A percentile compares a stretch with the other conserved stretches of the same genome.
Evolutionary conservation across 2,329 filamentous ascomycete species (phyloP).

Genomic region (Claviceps fusiformis): DNA sequence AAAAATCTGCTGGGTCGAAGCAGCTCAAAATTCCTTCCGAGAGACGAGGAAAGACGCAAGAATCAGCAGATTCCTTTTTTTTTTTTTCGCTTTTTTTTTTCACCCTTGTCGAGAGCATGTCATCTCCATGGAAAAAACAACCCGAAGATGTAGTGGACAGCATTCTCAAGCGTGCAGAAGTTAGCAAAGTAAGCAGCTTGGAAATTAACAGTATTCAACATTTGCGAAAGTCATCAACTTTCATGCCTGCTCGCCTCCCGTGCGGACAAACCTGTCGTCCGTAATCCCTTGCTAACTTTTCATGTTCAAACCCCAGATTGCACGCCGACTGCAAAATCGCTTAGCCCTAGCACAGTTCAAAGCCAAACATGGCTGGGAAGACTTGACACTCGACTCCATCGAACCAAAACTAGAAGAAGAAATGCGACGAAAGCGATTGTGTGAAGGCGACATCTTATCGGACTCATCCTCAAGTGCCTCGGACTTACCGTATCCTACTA

Average conservation of each 20-base stretch:
- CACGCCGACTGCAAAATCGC: conserved; percentile 80
- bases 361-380: conserved; percentile 89
- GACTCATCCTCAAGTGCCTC: conserved; percentile 79
- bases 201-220: neutral
- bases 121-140: conserved; percentile 49
- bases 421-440: conserved; percentile 57
- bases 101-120: conserved; percentile 24
- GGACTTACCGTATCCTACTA: conserved; percentile 56
- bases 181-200: conserved; percentile 52
- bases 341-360: conserved; percentile 95
- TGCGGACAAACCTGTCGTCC: neutral
- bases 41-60: neutral
- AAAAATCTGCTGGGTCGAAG: neutral
- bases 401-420: conserved; percentile 74
- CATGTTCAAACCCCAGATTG: conserved; percentile 52
- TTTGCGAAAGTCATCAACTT: neutral
- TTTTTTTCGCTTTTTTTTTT: neutral
- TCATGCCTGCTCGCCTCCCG: neutral
- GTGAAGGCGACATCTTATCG: conserved; percentile 62
- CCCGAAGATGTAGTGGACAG: conserved; percentile 52
- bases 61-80: neutral
- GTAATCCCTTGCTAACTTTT: neutral
- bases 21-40: neutral
- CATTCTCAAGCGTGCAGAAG: conserved; percentile 59
- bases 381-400: conserved; percentile 72